Conservation (phyloP, 129 eudicot species). For the Dittrichia graveolens region DNA sequence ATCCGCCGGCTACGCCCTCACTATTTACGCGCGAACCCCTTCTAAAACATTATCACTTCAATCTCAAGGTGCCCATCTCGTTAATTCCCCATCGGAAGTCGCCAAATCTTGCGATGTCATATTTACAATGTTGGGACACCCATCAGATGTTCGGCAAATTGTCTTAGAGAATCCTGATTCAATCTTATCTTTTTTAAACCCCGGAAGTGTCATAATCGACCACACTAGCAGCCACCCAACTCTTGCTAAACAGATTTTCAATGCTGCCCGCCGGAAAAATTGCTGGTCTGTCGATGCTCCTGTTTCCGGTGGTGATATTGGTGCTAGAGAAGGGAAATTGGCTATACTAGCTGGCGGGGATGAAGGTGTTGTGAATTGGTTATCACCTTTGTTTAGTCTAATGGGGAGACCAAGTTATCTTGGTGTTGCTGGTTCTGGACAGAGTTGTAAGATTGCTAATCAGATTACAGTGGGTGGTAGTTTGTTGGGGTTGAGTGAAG, state of each 20-base stretch:
- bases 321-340: constrained; percentile 74
- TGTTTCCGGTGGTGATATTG: constrained; percentile 81
- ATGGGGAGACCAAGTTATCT: constrained; percentile 63
- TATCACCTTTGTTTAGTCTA: constrained; percentile 61
- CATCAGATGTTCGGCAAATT: constrained; percentile 76
- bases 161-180: constrained; percentile 49
- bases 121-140: constrained; percentile 96
- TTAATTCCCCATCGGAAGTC: constrained; percentile 52
- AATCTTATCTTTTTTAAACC: constrained; percentile 43
- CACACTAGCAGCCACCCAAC: constrained; percentile 86
- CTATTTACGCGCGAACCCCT: constrained; percentile 81
- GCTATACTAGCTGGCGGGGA: constrained; percentile 83
- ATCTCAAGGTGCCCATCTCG: constrained; percentile 72
- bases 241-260: constrained; percentile 54
- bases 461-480: constrained; percentile 83
- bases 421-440: constrained; percentile 80
- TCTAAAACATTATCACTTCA: constrained; percentile 65
- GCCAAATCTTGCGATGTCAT: constrained; percentile 56
- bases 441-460: constrained; percentile 87
- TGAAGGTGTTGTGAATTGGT: constrained; percentile 60
- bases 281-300: constrained; percentile 85
- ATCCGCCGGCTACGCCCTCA: constrained; percentile 76
- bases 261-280: constrained; percentile 42
- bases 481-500: constrained; percentile 89
- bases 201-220: constrained; percentile 63